Evolutionary conservation across 2,329 filamentous ascomycete genomes (phyloP).

Genomic region (Aspergillus quadrilineatus): DNA sequence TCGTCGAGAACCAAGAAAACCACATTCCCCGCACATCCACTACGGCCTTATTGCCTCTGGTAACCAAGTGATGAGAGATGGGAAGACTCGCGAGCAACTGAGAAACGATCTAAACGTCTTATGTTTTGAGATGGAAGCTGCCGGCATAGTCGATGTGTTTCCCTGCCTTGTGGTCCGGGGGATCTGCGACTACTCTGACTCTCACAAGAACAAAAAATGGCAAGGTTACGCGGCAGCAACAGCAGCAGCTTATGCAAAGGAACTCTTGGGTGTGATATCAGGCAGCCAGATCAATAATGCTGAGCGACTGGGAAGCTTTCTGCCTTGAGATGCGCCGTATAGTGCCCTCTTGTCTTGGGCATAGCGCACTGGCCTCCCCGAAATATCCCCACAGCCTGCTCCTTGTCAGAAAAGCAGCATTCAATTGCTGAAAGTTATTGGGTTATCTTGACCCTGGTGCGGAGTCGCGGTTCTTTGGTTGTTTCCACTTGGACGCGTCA

Average conservation of each 20-base stretch:
- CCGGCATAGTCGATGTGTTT: slow-evolving; percentile 7
- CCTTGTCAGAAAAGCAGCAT: too few relatives aligned
- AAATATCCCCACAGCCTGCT: too few relatives aligned
- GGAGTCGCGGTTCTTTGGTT: too few relatives aligned
- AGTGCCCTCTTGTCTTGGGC: too few relatives aligned
- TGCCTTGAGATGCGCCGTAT: too few relatives aligned
- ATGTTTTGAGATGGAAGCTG: slow-evolving; percentile 12
- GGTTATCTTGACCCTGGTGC: too few relatives aligned
- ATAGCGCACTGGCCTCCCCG: too few relatives aligned
- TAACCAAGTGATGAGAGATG: slow-evolving; percentile 5
- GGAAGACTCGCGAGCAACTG: not conserved
- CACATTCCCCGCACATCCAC: not conserved
- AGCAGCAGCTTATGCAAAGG: slow-evolving; percentile 9
- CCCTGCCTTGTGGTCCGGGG: slow-evolving; percentile 11
- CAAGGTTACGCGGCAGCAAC: slow-evolving; percentile 4
- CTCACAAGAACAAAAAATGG: slow-evolving; percentile 4
- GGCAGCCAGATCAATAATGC: not conserved
- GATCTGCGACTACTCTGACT: slow-evolving; percentile 10
- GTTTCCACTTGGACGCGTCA: too few relatives aligned
- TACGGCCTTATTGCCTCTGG: slow-evolving; percentile 3
- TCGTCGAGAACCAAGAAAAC: not conserved
- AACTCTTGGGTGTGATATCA: not conserved
- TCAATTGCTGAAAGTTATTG: too few relatives aligned
- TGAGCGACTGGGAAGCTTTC: not conserved
- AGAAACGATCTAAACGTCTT: not conserved